Conservation (phyloP, 768 basidiomycete species). For the Panus rudis region DNA sequence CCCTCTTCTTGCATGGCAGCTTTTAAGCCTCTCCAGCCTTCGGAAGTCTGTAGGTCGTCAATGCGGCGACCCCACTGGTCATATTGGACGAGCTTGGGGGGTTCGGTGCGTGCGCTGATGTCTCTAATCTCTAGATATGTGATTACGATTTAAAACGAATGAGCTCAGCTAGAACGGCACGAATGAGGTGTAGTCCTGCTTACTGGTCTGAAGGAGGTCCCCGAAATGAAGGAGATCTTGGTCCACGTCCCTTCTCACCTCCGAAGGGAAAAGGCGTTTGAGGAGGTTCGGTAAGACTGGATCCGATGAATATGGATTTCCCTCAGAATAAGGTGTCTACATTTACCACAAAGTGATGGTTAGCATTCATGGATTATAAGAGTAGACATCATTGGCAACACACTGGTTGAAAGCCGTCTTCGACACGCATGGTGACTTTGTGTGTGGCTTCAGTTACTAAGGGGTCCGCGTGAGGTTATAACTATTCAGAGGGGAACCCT, state of each 20-base stretch:
- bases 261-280: constrained; percentile 46
- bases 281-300: constrained; percentile 55
- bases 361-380: no score
- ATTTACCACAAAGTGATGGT: neutral
- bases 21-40: constrained; percentile 68
- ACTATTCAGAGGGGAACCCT: no score
- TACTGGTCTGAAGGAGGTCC: constrained; percentile 45
- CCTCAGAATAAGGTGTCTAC: constrained; percentile 47
- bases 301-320: constrained; percentile 57
- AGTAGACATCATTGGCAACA: constrained; percentile 4
- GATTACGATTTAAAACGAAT: neutral
- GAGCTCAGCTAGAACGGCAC: neutral
- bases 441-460: neutral
- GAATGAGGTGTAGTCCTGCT: constrained; percentile 10
- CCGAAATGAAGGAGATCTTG: constrained; percentile 57
- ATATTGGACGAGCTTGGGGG: constrained; percentile 59
- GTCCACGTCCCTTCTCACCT: constrained; percentile 42
- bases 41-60: constrained; percentile 61
- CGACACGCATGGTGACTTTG: constrained; percentile 52
- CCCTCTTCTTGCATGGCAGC: constrained; percentile 57
- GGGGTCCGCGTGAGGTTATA: no score
- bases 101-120: constrained; percentile 34
- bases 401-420: constrained; percentile 63
- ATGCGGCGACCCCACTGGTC: constrained; percentile 66
- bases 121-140: constrained; percentile 44